phyloP scores from a whole-genome alignment of 2,329 filamentous ascomycete species.

The Trichoderma polysporum region DNA sequence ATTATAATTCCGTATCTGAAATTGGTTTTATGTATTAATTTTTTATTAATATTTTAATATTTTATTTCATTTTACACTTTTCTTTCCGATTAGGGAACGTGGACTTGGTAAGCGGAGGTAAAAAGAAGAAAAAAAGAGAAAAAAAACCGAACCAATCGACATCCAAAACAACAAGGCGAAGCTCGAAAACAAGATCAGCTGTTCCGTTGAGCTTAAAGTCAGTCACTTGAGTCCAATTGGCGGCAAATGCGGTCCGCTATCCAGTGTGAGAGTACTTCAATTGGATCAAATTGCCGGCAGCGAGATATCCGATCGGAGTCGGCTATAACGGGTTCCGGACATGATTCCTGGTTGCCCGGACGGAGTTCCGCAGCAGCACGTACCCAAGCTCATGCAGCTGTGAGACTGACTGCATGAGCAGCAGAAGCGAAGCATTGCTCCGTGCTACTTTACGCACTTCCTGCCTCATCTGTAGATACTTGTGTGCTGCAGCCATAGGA shows the following conservation, averaged over 20 bases:
- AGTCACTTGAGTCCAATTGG: not conserved
- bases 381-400: not conserved
- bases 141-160: too few relatives aligned
- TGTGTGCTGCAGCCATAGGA: too few relatives aligned
- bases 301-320: constrained; percentile 15
- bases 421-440: not conserved
- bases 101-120: not conserved
- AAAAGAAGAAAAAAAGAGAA: too few relatives aligned
- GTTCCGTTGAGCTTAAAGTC: not conserved
- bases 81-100: not conserved
- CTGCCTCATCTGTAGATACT: too few relatives aligned
- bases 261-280: not conserved
- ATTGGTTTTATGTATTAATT: not conserved
- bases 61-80: not conserved
- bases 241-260: not conserved
- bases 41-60: not conserved
- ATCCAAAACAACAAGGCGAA: not conserved
- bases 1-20: not conserved
- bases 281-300: constrained; percentile 3
- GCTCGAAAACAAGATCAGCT: not conserved
- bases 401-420: not conserved
- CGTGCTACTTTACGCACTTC: not conserved
- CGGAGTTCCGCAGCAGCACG: not conserved
- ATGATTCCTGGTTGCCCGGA: not conserved
- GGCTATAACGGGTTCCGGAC: constrained; percentile 3